These are phyloP conservation scores for Trichocomaceae sp. DNA, from an alignment of 2,329 filamentous ascomycete species.

Conservation along the genomic window DNA sequence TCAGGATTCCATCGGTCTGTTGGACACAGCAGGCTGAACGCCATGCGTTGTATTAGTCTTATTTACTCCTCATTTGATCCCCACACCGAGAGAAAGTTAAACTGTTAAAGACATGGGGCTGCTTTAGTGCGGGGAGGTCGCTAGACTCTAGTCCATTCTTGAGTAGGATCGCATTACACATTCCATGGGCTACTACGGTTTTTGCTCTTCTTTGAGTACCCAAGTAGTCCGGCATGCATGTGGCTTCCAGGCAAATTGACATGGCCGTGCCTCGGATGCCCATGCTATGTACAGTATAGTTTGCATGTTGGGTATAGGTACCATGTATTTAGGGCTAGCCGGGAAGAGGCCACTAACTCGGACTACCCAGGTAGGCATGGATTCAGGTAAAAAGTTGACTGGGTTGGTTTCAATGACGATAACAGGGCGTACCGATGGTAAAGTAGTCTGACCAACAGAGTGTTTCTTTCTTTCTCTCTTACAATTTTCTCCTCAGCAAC, in stretches of 20 bases:
- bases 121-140: not conserved
- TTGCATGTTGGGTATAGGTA: not conserved
- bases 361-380: not conserved
- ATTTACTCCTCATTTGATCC: not conserved
- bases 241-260: not conserved
- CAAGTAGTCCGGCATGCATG: not conserved
- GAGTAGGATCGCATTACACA: not conserved
- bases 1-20: not conserved
- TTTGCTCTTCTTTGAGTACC: not conserved
- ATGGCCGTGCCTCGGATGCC: not conserved
- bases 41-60: not conserved
- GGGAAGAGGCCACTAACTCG: not conserved
- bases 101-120: not conserved
- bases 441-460: not conserved
- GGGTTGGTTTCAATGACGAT: not conserved
- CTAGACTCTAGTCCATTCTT: not conserved
- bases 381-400: not conserved
- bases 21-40: not conserved
- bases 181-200: not conserved
- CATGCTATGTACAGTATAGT: not conserved
- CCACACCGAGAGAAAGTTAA: not conserved
- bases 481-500: not conserved
- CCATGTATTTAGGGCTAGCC: constrained; percentile 1
- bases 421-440: not conserved
- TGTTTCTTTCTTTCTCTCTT: not conserved